Base-by-base conservation (phyloP, 176 grass and related monocot genomes). In the Thinopyrum elongatum region DNA sequence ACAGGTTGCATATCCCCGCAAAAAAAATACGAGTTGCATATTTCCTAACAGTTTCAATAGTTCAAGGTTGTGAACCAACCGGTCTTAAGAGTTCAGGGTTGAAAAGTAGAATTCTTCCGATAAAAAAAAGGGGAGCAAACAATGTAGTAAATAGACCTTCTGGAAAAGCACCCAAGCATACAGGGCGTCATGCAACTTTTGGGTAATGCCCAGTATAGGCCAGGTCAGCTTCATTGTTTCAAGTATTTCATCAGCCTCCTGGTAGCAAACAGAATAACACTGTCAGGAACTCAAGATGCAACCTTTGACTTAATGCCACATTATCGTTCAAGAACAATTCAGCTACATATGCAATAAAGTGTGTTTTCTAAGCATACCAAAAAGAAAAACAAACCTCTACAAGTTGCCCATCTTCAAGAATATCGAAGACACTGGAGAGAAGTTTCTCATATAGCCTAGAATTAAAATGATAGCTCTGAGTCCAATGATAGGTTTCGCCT, bases 171-270 rank as follows among this genome's bases (percentile, higher is more conserved):
- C 93, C 95, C 93, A 98, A 59, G 90, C 80, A 90, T 88, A 90
- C 72, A 98, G 87, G 8, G 82, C 29, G 76, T 74, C 68, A 77
- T 98, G 95, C 67, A 95, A 82, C 84, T 92, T 94, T 84, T 88
- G 85, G 63, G 82, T 95, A 81, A 98, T 76, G 28, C 95, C 95
- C 85, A 98, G 83, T 73, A 88, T 90, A 70, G 91, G 57, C 95
- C 95, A 98, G 27, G 91, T 92, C 67, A 92, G 53, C 51, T 90
- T 93, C 63, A 91, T 35, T 82, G 80, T 83, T 81, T 89, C 89
- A 41, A 98, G 55, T 82, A 98, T 93, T 82, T 98, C 95, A 83
- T 98, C 93, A 77, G 85, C 86, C 87, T 98, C 95, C 95, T 98
- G 89, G 75, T 81, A 87, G 83, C 53, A 84, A 78, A 66, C 53